phyloP scores from a whole-genome alignment of 495 filamentous ascomycete species.

The Lophiotrema nucula region DNA sequence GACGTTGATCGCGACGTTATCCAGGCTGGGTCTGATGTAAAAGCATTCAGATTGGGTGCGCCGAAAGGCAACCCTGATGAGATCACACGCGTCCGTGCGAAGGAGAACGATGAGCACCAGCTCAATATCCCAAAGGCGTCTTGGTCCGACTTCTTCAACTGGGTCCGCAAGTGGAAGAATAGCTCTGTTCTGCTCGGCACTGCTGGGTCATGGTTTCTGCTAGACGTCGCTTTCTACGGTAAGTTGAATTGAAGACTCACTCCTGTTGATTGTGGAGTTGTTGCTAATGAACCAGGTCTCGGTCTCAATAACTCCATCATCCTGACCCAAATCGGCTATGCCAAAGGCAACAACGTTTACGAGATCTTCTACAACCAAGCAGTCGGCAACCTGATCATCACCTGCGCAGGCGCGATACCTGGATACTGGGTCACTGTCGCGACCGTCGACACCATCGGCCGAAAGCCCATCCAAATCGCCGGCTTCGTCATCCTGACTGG shows the following conservation, averaged over 20 bases:
- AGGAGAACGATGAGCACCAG: not conserved
- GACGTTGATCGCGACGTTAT: slow-evolving; percentile 72
- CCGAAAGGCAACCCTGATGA: slow-evolving; percentile 65
- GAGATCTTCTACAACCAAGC: slow-evolving; percentile 35
- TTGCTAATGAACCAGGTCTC: not conserved
- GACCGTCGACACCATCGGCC: slow-evolving; percentile 38
- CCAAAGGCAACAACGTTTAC: slow-evolving; percentile 33
- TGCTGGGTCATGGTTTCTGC: slow-evolving; percentile 75
- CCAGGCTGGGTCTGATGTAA: slow-evolving; percentile 64
- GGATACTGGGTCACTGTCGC: slow-evolving; percentile 43
- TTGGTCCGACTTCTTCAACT: slow-evolving; percentile 59
- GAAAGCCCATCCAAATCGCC: slow-evolving; percentile 39
- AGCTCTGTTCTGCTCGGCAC: slow-evolving; percentile 69
- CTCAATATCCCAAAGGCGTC: slow-evolving; percentile 61
- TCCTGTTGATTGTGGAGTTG: not conserved
- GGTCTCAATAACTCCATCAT: slow-evolving; percentile 31
- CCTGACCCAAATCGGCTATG: slow-evolving; percentile 35
- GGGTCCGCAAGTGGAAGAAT: slow-evolving; percentile 67
- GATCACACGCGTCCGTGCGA: slow-evolving; percentile 35
- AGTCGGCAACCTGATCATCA: slow-evolving; percentile 39
- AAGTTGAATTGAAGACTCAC: not conserved
- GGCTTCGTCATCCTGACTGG: slow-evolving; percentile 39
- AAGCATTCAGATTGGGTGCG: slow-evolving; percentile 70
- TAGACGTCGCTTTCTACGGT: slow-evolving; percentile 81
- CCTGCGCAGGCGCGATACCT: slow-evolving; percentile 40